Percentiles rank a stretch among this genome's conserved stretches.
These are phyloP conservation scores for Trichoderma sp. DNA, from an alignment of 2,329 filamentous ascomycete species.

Conservation along the genomic window DNA sequence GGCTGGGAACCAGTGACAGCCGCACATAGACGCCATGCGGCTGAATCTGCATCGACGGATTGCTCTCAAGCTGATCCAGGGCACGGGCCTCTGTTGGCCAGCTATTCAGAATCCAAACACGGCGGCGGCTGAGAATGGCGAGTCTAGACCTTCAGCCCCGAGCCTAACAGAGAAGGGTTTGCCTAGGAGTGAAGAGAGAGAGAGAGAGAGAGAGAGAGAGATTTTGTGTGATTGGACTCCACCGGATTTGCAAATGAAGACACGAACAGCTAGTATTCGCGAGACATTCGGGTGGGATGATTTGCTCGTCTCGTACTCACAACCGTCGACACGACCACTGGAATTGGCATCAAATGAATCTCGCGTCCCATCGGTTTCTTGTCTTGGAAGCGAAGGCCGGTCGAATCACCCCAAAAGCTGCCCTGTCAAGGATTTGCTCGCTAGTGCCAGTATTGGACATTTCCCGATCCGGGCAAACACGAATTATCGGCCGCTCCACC, in stretches of 20 bases:
- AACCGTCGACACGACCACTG: background rate
- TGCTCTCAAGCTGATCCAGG: background rate
- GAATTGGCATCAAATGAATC: background rate
- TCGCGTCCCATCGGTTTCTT: background rate
- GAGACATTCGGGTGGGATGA: background rate
- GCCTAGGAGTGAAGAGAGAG: background rate
- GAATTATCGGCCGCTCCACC: constrained; percentile 1
- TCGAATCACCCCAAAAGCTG: background rate
- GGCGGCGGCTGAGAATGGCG: constrained; percentile 5
- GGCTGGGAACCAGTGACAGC: background rate
- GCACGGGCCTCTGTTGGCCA: constrained; percentile 3
- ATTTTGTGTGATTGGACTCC: background rate
- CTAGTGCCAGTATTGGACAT: constrained; percentile 8
- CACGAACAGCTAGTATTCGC: background rate
- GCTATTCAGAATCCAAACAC: background rate
- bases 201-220: background rate
- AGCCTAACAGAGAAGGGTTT: background rate
- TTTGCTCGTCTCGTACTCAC: background rate
- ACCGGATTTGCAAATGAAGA: background rate
- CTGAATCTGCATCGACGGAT: constrained; percentile 14
- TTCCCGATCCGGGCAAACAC: constrained; percentile 18
- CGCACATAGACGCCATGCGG: constrained; percentile 3
- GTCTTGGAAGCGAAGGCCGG: background rate
- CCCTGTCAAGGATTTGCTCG: constrained; percentile 13
- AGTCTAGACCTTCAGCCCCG: constrained; percentile 16